Evolutionary conservation across 208 protist species (phyloP).

Genomic region (Crithidia mellificae): DNA sequence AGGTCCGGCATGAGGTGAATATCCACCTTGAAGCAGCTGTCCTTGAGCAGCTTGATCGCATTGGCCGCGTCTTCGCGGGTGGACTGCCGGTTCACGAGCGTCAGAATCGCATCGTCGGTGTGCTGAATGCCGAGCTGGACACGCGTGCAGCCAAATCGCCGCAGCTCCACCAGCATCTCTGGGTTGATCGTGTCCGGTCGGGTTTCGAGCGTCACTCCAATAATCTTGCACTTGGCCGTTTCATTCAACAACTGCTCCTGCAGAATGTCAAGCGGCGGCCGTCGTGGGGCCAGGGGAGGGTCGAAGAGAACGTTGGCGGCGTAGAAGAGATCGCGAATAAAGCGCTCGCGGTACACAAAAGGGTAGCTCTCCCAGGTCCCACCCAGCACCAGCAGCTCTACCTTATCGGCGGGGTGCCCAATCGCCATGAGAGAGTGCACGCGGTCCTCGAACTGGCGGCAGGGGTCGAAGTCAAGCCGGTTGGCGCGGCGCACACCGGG

Average conservation of each 20-base stretch:
- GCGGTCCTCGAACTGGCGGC: constrained; percentile 83
- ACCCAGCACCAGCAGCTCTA: constrained; percentile 99
- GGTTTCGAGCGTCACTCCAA: constrained; percentile 99
- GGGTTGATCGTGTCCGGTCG: constrained; percentile 97
- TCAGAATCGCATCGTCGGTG: constrained; percentile 96
- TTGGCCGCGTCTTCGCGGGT: constrained; percentile 92
- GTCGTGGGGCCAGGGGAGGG: constrained; percentile 21
- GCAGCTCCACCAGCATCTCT: constrained; percentile 90
- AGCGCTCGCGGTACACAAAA: constrained; percentile 90
- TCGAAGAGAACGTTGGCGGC: constrained; percentile 86
- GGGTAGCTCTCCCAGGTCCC: constrained; percentile 99
- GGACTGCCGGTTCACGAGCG: constrained; percentile 94
- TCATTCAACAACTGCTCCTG: constrained; percentile 94
- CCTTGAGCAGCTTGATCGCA: constrained; percentile 96
- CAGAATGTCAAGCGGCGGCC: constrained; percentile 60
- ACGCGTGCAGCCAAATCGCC: constrained; percentile 94
- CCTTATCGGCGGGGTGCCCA: constrained; percentile 93
- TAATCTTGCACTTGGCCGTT: constrained; percentile 92
- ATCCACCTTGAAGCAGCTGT: constrained; percentile 98
- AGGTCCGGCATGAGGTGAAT: constrained; percentile 99
- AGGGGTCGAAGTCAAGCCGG: constrained; percentile 74
- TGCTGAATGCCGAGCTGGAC: constrained; percentile 99
- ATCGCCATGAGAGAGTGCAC: constrained; percentile 79
- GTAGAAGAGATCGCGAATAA: constrained; percentile 90
- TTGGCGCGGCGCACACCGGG: constrained; percentile 90